Evolutionary conservation across 2,329 filamentous ascomycete species (phyloP), one percentile per base, ranked within the genome.

Genomic region (Pseudocercospora macadamiae): DNA sequence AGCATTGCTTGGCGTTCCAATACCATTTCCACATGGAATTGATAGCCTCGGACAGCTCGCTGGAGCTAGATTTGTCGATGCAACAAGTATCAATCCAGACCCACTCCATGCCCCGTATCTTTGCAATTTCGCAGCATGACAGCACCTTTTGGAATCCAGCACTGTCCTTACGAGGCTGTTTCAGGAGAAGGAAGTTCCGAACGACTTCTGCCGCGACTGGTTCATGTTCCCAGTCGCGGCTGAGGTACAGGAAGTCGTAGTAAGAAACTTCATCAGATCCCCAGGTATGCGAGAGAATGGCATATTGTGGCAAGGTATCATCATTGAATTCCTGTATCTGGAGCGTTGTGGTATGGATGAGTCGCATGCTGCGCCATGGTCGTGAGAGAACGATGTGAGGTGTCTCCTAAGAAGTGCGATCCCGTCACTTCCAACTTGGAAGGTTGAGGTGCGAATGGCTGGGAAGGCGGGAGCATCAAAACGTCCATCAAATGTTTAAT

Each of bases 1-100:
- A 57, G 8, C 47, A 57, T 36, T 51, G 32, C 3, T 34, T 2
- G 1, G 54, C 34, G 4, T 45, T 26, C 16, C 2, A 3, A 16
- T 57, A 57, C 54, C 47, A 57, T 4, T 36, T 45, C 3, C 19
- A 57, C 47, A 57, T 45, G n/a, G n/a, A n/a, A n/a, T n/a, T n/a
- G n/a, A n/a, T n/a, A n/a, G n/a, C n/a, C n/a, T n/a, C n/a, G n/a
- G 4, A 34, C 25, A 52, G 34, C 21, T 57, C 47, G 1, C 21
- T 26, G 6, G 8, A 12, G 18, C 47, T 36, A 2, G 45, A n/a
- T n/a, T n/a, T 57, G 26, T 57, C 28, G 26, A 57, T 57, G n/a
- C 47, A 57, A 18, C 54, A 57, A 9, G 47, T 30, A 23, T 52
- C 47, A 10, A 52, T 26, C 54, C 47, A 57, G 47, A 52, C 36